Base-by-base conservation (phyloP, 129 eudicot species). In the Calendula officinalis region DNA sequence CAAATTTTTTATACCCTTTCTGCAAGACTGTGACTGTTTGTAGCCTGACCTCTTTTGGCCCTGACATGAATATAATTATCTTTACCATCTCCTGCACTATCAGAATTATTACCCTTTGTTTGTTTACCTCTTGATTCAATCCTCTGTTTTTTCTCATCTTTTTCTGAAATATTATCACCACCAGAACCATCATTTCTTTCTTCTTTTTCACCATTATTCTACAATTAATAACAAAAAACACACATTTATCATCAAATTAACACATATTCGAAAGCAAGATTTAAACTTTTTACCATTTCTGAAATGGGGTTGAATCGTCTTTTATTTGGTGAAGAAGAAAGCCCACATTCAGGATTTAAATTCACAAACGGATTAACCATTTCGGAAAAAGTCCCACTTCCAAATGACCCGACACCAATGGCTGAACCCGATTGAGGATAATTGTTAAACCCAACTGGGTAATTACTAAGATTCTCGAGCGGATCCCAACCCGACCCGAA, bases 41-140 rank as follows among this genome's bases (percentile, higher is more conserved):
- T 91, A 15, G 98, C 98, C 67, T 91, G 98, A 48, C 98, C 98
- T 41, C 98, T 71, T 83, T 83, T 84, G 52, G 98, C 98, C 59
- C 98, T 91, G 62, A 87, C 75, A 78, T 84, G 98, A 57, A 91
- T 81, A 78, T 91, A 91, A 73, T 70, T 74, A 1, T 84, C 95
- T 78, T 90, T 84, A 42, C 87, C 59, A 62, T 22, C 30, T 30
- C 87, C 97, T 53, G 77, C 90, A 59, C 81, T 69, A 49, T 76
- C 76, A 10, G 90, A 86, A 70, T 73, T 77, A 3, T 83, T 6
- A 72, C 72, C 69, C 73, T 67, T 79, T 83, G 86, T 70, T 80
- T 85, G 89, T 66, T 88, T 88, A 63, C 82, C 73, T 41, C 75
- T 75, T 54, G 61, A 73, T 76, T 78, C 95, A 33, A 44, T 50